These are phyloP conservation scores for Neolentinus lepideus DNA, from an alignment of 1,284 basidiomycete genomes.

Conservation along the genomic window DNA sequence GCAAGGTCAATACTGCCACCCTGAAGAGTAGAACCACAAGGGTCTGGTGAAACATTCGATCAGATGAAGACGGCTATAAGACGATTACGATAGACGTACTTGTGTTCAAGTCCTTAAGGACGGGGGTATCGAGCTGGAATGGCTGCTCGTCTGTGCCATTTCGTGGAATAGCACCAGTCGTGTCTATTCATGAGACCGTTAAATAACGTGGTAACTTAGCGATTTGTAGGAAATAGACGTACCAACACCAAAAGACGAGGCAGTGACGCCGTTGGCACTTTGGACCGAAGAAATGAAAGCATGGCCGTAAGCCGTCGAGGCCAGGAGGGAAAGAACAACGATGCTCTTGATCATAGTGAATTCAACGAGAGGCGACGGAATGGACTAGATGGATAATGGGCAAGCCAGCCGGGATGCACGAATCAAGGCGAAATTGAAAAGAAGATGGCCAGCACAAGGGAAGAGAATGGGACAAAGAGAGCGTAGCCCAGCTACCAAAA, in stretches of 20 bases:
- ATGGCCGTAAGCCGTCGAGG: constrained; percentile 4
- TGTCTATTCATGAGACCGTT: too few species aligned
- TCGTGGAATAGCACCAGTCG: constrained; percentile 1
- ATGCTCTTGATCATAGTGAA: constrained; percentile 3
- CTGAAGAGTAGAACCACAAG: constrained; percentile 3
- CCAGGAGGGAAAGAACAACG: constrained; percentile 1
- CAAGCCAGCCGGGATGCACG: background rate
- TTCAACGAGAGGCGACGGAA: background rate
- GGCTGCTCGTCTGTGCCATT: constrained; percentile 3
- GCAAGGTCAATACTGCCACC: constrained; percentile 3
- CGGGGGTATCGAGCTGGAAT: constrained; percentile 6
- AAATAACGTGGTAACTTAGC: background rate
- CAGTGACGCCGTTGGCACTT: constrained; percentile 2
- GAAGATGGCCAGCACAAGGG: constrained; percentile 3
- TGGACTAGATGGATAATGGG: background rate
- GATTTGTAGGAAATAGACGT: background rate
- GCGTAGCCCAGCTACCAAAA: constrained; percentile 5
- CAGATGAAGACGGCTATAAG: background rate
- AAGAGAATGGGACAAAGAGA: background rate
- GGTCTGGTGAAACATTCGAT: constrained; percentile 1
- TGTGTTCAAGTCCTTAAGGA: constrained; percentile 4
- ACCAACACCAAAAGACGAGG: constrained; percentile 3
- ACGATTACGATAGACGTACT: background rate
- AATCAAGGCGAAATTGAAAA: background rate
- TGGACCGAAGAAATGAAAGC: constrained; percentile 2